Base-by-base conservation (phyloP, 257 asterid species). In the Nicotiana noctiflora region DNA sequence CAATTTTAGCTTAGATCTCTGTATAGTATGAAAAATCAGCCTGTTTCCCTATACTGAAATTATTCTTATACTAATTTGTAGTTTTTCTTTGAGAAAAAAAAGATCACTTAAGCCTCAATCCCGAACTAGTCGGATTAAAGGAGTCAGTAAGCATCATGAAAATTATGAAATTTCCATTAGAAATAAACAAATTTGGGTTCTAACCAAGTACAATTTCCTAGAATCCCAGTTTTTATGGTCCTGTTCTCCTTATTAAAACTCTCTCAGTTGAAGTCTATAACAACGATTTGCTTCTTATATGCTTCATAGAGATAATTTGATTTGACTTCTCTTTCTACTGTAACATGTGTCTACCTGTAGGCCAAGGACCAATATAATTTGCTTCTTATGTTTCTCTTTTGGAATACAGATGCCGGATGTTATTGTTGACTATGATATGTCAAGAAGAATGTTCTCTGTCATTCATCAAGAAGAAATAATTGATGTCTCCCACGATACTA, bases 401-500 rank as follows among this genome's bases (percentile, higher is more conserved):
- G 62, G 80, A 77, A 15, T 85, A 85, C 89, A 95, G 98, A 92
- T 92, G 88, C 99, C 98, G 31, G 99, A 95, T 88, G 90, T 90
- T 82, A 81, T 91, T n/a, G 87, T 92, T 34, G 98, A 95, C 89
- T 95, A 93, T 84, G 95, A 95, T 86, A 92, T 92, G 96, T 86
- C 92, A 8, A 88, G 81, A 63, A 91, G 85, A 84, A 82, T 82
- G 57, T 86, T 83, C 84, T 77, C 89, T 44, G 82, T 91, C 31
- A 92, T 92, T 75, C 93, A 89, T 27, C 99, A 95, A 85, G 99
- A 95, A 85, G 99, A 95, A 81, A 90, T 92, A 46, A 77, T 81
- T 37, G 82, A 89, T 83, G 78, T 86, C 80, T 77, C 80, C 75
- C 44, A 64, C 55, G 51, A 52, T 29, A 37, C 52, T 9, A 52